These are phyloP conservation scores for Xerocomellus chrysenteron DNA, from an alignment of 768 basidiomycete genomes.

Conservation along the genomic window DNA sequence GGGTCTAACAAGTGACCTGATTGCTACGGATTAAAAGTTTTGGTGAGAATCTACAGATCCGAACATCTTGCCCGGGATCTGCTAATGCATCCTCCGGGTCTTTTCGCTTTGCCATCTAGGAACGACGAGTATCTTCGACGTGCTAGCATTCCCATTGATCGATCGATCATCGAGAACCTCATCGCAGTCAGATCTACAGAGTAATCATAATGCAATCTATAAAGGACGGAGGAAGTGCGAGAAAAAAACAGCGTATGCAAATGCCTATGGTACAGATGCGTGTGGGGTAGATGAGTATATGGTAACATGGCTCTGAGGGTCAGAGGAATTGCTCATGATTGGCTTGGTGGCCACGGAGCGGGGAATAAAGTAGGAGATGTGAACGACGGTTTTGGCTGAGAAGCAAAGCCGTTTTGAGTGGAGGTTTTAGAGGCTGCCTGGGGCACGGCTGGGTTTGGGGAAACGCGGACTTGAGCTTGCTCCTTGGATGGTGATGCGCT, in stretches of 20 bases:
- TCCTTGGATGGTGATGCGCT: slow-evolving; percentile 30
- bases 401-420: slow-evolving; percentile 17
- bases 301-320: neutral
- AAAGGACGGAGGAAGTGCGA: slow-evolving; percentile 1
- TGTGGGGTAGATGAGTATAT: slow-evolving; percentile 3
- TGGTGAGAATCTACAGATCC: slow-evolving; percentile 38
- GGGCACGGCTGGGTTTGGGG: slow-evolving; percentile 18
- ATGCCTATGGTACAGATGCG: slow-evolving; percentile 33
- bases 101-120: slow-evolving; percentile 30
- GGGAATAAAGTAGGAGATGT: slow-evolving; percentile 25
- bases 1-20: neutral
- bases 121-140: slow-evolving; percentile 50
- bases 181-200: slow-evolving; percentile 21
- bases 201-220: slow-evolving; percentile 9
- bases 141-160: slow-evolving; percentile 43
- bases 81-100: neutral
- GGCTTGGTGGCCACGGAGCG: slow-evolving; percentile 20
- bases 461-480: slow-evolving; percentile 8
- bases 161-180: slow-evolving; percentile 40
- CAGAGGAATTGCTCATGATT: slow-evolving; percentile 7
- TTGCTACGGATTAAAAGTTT: slow-evolving; percentile 36
- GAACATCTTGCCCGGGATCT: neutral
- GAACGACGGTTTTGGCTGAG: slow-evolving; percentile 19
- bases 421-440: slow-evolving; percentile 6
- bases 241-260: slow-evolving; percentile 13